Percentiles rank a stretch among this genome's conserved stretches.
These are phyloP conservation scores for Aspergillus campestris DNA, from an alignment of 495 filamentous ascomycete species.

Conservation along the genomic window DNA sequence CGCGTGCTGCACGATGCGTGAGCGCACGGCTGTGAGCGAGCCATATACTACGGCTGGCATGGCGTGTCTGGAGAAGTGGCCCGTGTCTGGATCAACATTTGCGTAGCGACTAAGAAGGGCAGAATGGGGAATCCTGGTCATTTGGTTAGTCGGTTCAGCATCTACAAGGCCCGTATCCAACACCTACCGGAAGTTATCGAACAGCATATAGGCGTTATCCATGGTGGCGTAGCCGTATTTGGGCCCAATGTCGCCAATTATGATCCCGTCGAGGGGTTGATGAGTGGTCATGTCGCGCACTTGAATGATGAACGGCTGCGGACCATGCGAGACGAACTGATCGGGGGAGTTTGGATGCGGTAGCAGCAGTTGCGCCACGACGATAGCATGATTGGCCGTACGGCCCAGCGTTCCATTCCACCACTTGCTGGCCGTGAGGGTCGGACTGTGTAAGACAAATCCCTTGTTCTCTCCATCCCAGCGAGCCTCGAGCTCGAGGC, in stretches of 20 bases:
- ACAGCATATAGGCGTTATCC: slow-evolving; percentile 46
- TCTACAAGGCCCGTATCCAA: neutral
- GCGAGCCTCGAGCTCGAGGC: slow-evolving; percentile 36
- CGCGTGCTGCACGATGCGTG: slow-evolving; percentile 40
- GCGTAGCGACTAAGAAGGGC: slow-evolving; percentile 39
- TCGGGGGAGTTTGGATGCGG: slow-evolving; percentile 15
- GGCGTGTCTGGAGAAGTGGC: slow-evolving; percentile 28
- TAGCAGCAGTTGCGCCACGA: slow-evolving; percentile 38
- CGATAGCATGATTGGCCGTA: slow-evolving; percentile 33
- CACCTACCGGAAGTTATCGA: slow-evolving; percentile 29
- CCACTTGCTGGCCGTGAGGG: slow-evolving; percentile 42
- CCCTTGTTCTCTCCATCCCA: slow-evolving; percentile 33
- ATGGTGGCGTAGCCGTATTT: slow-evolving; percentile 41
- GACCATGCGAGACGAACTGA: slow-evolving; percentile 29
- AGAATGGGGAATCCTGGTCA: slow-evolving; percentile 31
- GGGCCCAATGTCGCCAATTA: slow-evolving; percentile 41
- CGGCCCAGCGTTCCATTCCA: slow-evolving; percentile 43
- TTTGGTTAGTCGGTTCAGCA: neutral
- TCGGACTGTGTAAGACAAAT: slow-evolving; percentile 40
- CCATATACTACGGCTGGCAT: slow-evolving; percentile 39
- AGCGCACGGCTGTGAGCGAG: slow-evolving; percentile 36
- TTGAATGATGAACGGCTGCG: slow-evolving; percentile 42
- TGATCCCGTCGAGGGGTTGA: slow-evolving; percentile 31
- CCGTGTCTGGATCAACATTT: slow-evolving; percentile 31
- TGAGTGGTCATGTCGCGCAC: slow-evolving; percentile 38